Conservation (phyloP, 371 early-diverging fungal genomes). For the Mucor racemosus region DNA sequence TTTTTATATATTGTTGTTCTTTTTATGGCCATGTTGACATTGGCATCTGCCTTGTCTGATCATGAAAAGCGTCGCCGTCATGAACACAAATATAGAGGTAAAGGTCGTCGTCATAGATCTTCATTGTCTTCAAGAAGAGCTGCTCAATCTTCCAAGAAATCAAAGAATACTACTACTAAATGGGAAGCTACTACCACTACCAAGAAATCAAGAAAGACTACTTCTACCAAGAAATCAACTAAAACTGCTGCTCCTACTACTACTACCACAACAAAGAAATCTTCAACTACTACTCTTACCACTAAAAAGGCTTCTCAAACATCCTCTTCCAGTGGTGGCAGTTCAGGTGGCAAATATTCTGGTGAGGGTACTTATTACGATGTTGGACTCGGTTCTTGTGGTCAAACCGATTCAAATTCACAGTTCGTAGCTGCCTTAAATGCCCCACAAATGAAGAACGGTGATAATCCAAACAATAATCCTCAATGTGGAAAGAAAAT, state of each 20-base stretch:
- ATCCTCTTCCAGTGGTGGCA: slow-evolving; percentile 1
- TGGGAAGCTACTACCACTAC: background rate
- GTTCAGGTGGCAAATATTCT: slow-evolving; percentile 14
- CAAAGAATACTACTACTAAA: background rate
- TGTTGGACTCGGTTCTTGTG: slow-evolving; percentile 43
- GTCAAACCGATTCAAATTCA: slow-evolving; percentile 23
- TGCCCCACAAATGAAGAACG: slow-evolving; percentile 40
- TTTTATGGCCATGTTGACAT: slow-evolving; percentile 1
- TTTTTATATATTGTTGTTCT: background rate
- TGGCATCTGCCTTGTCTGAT: slow-evolving; percentile 5
- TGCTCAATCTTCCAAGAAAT: background rate
- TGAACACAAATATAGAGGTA: background rate
- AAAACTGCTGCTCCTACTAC: background rate
- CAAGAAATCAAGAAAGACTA: background rate
- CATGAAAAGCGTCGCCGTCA: slow-evolving; percentile 5
- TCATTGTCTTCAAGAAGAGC: background rate
- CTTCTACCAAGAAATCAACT: background rate
- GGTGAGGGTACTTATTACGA: slow-evolving; percentile 48
- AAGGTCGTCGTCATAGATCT: slow-evolving; percentile 3
- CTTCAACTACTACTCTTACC: background rate
- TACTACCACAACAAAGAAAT: background rate
- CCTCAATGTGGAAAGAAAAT: slow-evolving; percentile 24
- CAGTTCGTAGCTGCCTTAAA: slow-evolving; percentile 45
- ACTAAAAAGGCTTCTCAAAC: background rate
- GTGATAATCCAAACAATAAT: slow-evolving; percentile 45